Conservation (phyloP, 2,329 filamentous ascomycete species). For the Clonostachys solani region DNA sequence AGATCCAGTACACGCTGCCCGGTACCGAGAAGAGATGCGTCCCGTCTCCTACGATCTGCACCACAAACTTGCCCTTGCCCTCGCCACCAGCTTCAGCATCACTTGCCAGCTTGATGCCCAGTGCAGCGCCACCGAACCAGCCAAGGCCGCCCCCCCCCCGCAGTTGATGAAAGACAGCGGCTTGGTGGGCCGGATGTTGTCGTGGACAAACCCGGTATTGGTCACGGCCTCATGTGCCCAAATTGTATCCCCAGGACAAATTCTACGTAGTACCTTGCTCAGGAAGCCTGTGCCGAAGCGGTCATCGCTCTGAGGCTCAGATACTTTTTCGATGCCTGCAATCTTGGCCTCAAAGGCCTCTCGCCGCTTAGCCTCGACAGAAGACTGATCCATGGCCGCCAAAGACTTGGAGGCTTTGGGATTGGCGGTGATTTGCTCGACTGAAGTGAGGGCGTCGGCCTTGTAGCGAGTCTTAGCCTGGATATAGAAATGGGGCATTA, state of each 20-base stretch:
- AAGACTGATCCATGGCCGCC: constrained; percentile 20
- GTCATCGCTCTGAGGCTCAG: constrained; percentile 54
- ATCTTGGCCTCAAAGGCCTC: constrained; percentile 55
- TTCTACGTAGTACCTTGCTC: constrained; percentile 9
- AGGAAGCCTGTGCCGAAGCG: constrained; percentile 25
- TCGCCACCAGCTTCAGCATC: constrained; percentile 29
- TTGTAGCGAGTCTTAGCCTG: constrained; percentile 60
- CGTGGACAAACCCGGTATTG: constrained; percentile 57
- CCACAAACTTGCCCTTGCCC: constrained; percentile 46
- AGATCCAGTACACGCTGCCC: constrained; percentile 52
- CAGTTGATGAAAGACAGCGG: constrained; percentile 75
- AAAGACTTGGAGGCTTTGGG: constrained; percentile 25
- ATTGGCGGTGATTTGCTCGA: constrained; percentile 66
- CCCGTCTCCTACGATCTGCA: constrained; percentile 54
- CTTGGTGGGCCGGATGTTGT: constrained; percentile 61
- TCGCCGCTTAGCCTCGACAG: constrained; percentile 40
- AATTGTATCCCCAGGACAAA: constrained; percentile 47
- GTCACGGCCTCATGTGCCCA: constrained; percentile 75
- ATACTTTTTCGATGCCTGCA: constrained; percentile 49
- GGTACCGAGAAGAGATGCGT: constrained; percentile 52
- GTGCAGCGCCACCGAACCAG: constrained; percentile 70
- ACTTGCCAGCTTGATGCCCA: constrained; percentile 69
- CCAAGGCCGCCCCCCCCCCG: constrained; percentile 70
- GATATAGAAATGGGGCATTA: constrained; percentile 74
- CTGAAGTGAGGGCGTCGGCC: constrained; percentile 58